phyloP scores from a whole-genome alignment of 106 monocot species.

The Hemerocallis citrina region DNA sequence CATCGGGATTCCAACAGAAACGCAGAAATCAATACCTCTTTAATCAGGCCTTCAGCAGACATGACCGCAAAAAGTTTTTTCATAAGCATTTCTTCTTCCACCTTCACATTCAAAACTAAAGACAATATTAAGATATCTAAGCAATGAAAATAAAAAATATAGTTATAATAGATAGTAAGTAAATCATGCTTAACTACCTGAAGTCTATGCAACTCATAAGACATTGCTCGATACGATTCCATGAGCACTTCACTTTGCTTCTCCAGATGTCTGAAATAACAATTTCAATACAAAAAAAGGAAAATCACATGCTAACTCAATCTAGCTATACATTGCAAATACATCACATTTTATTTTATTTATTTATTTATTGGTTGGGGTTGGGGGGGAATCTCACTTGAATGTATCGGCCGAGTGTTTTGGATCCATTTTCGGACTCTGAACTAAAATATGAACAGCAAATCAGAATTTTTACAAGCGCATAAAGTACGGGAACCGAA shows the following conservation, averaged over 20 bases:
- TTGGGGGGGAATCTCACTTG: constrained; percentile 4
- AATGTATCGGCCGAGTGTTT: constrained; percentile 4
- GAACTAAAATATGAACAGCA: too few relatives aligned
- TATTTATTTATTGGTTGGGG: neutral
- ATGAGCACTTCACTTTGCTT: constrained; percentile 58
- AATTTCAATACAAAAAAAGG: neutral
- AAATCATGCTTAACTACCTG: constrained; percentile 25
- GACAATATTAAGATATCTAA: neutral
- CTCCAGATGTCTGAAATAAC: constrained; percentile 56
- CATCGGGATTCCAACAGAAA: too few relatives aligned
- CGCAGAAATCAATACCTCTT: constrained; percentile 29
- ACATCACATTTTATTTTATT: neutral
- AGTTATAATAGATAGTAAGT: neutral
- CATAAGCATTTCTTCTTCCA: constrained; percentile 90
- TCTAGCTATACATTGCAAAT: neutral
- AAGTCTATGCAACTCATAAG: constrained; percentile 68
- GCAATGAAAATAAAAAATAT: neutral
- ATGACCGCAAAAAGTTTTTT: constrained; percentile 59
- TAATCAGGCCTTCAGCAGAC: constrained; percentile 52
- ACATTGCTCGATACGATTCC: constrained; percentile 69
- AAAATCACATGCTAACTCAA: neutral
- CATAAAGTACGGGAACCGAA: too few relatives aligned
- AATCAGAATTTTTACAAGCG: too few relatives aligned
- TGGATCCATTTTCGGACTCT: constrained; percentile 13
- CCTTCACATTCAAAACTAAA: constrained; percentile 26